phyloP scores from a whole-genome alignment of 2,329 filamentous ascomycete genomes.

The Cladophialophora carrionii region DNA sequence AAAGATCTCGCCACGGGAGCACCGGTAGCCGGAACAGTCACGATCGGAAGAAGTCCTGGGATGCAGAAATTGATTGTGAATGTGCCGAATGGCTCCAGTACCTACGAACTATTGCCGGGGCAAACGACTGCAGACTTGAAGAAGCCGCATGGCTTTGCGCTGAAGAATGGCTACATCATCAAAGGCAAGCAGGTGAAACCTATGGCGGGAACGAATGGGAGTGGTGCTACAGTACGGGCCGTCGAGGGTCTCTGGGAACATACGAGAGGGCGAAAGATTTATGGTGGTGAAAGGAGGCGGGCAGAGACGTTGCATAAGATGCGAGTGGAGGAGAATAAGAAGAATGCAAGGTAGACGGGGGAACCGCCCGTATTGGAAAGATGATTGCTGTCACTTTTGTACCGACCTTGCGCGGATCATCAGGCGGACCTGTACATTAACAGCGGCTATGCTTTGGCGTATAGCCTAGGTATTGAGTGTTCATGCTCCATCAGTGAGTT shows the following conservation, averaged over 20 bases:
- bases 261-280: constrained; percentile 83
- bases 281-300: constrained; percentile 89
- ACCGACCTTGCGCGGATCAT: background rate
- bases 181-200: constrained; percentile 73
- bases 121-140: constrained; percentile 52
- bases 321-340: constrained; percentile 76
- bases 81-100: constrained; percentile 59
- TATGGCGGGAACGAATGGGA: constrained; percentile 62
- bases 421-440: background rate
- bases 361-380: background rate
- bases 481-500: background rate
- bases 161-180: constrained; percentile 70
- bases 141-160: constrained; percentile 66
- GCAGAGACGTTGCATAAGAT: constrained; percentile 87
- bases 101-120: constrained; percentile 54
- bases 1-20: constrained; percentile 44
- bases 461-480: background rate
- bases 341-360: constrained; percentile 43
- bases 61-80: constrained; percentile 65
- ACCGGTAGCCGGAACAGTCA: constrained; percentile 30
- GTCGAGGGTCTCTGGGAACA: constrained; percentile 94
- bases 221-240: constrained; percentile 68
- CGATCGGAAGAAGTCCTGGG: constrained; percentile 55
- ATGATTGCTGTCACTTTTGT: background rate
- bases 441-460: background rate